A percentile compares a stretch with the other conserved stretches of the same genome.
Conservation (phyloP, 75 land plant genomes). For the Picea glauca region DNA sequence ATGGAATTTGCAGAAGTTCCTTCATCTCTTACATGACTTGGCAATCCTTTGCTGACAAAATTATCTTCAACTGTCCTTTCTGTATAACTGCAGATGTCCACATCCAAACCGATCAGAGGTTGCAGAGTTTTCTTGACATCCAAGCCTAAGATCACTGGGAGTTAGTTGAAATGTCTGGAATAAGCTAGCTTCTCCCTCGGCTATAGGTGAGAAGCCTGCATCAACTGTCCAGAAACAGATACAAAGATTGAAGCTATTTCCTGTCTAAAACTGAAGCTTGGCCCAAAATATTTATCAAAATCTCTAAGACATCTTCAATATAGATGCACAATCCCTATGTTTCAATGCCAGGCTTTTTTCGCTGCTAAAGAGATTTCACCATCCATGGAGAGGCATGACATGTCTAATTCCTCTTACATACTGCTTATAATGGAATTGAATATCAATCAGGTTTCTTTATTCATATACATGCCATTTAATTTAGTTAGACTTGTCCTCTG, state of each 20-base stretch:
- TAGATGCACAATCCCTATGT: neutral
- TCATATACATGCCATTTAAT: neutral
- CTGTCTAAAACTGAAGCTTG: neutral
- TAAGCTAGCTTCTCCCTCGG: neutral
- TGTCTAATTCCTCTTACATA: constrained; percentile 3
- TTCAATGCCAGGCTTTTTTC: neutral
- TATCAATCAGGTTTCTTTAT: neutral
- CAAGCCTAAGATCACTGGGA: neutral
- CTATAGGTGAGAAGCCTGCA: neutral
- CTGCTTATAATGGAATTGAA: neutral
- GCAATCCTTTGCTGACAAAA: neutral
- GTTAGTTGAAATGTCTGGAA: neutral
- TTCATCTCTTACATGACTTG: neutral
- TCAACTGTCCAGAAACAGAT: neutral
- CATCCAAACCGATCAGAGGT: neutral
- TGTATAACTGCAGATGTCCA: neutral
- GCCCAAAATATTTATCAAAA: neutral
- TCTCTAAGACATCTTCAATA: neutral
- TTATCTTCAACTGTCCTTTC: neutral
- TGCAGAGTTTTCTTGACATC: neutral
- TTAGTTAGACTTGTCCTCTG: neutral
- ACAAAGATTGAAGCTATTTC: neutral
- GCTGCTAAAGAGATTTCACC: neutral
- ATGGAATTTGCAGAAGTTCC: neutral
- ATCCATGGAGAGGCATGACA: neutral